phyloP scores from a whole-genome alignment of 1,139 yeast species.

The Entelexis paramagnoliae region DNA sequence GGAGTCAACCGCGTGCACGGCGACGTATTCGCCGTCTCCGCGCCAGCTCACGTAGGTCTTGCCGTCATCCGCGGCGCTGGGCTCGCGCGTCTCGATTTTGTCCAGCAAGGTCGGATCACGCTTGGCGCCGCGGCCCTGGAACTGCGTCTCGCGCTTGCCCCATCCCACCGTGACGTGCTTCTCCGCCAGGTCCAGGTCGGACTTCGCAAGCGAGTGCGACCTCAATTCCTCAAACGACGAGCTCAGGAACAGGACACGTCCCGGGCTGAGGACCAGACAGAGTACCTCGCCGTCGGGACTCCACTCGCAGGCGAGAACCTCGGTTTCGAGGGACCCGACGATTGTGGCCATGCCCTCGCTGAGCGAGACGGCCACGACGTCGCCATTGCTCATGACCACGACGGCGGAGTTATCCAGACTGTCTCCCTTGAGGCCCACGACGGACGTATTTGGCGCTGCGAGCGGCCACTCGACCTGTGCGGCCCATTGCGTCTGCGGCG shows the following conservation, averaged over 20 bases:
- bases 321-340: slow-evolving; percentile 76
- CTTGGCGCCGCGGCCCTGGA: slow-evolving; percentile 67
- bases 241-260: slow-evolving; percentile 58
- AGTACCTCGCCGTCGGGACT: slow-evolving; percentile 85
- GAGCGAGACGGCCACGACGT: slow-evolving; percentile 24
- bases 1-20: slow-evolving; percentile 43
- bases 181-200: slow-evolving; percentile 54
- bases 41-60: slow-evolving; percentile 63
- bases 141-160: slow-evolving; percentile 97
- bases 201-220: slow-evolving; percentile 43
- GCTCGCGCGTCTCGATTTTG: slow-evolving; percentile 35
- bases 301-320: slow-evolving; percentile 70
- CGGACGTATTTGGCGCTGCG: not conserved
- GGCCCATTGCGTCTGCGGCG: slow-evolving; percentile 13
- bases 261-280: slow-evolving; percentile 40
- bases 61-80: slow-evolving; percentile 40
- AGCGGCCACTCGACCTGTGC: slow-evolving; percentile 12
- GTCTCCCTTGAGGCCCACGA: slow-evolving; percentile 15
- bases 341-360: slow-evolving; percentile 28
- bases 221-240: slow-evolving; percentile 48
- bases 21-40: slow-evolving; percentile 83
- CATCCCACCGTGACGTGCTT: slow-evolving; percentile 95
- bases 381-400: slow-evolving; percentile 31
- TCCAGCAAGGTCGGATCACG: slow-evolving; percentile 68
- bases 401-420: slow-evolving; percentile 25